phyloP scores from a whole-genome alignment of 1,139 yeast species.

The Nakaseomyces glabratus region DNA sequence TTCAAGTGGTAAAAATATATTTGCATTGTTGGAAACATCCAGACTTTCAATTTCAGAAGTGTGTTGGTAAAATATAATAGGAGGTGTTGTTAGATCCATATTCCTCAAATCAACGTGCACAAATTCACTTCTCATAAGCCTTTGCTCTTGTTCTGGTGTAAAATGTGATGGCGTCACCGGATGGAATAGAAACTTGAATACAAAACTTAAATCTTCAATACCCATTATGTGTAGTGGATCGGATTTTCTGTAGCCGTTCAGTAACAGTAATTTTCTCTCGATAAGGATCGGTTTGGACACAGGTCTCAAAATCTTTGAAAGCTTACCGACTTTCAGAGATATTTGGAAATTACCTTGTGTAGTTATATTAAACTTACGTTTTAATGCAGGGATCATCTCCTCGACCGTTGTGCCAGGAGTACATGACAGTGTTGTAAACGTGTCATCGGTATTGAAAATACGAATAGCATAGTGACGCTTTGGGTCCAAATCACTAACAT shows the following conservation, averaged over 20 bases:
- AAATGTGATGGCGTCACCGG: constrained; percentile 62
- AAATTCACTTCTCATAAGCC: constrained; percentile 51
- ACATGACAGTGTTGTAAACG: constrained; percentile 71
- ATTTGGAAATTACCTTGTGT: constrained; percentile 69
- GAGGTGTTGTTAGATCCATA: constrained; percentile 73
- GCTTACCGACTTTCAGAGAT: constrained; percentile 70
- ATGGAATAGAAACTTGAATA: constrained; percentile 77
- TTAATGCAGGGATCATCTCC: constrained; percentile 58
- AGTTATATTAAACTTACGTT: constrained; percentile 58
- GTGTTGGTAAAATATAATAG: constrained; percentile 71
- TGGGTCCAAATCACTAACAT: constrained; percentile 26
- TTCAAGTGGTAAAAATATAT: constrained; percentile 73
- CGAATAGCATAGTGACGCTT: constrained; percentile 39
- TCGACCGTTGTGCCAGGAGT: constrained; percentile 67
- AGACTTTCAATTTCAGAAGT: constrained; percentile 74
- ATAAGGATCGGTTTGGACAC: constrained; percentile 71
- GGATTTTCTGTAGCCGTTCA: constrained; percentile 71
- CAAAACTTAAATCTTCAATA: constrained; percentile 75
- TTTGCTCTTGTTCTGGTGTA: constrained; percentile 56
- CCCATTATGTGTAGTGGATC: constrained; percentile 77
- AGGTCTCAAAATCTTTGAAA: constrained; percentile 63
- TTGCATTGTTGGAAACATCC: constrained; percentile 82
- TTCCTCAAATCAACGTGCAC: constrained; percentile 69
- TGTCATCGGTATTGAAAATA: constrained; percentile 69
- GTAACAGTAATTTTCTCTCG: constrained; percentile 61